Percentiles rank a stretch among this genome's conserved stretches.
phyloP scores from a whole-genome alignment of 169 alveolate genomes.

The Plasmodium berghei region DNA sequence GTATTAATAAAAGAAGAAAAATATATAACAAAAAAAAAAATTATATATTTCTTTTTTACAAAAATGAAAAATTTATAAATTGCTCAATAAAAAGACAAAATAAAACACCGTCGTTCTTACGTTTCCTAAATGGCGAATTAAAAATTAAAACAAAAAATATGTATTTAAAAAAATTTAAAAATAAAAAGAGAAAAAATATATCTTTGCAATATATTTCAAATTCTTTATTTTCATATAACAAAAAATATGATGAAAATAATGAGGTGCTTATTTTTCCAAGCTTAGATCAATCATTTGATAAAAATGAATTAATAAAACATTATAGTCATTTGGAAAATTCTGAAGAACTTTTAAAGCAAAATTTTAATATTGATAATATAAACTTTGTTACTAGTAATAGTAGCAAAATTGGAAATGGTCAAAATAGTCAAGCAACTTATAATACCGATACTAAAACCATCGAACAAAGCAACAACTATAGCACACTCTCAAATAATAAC shows the following conservation, averaged over 20 bases:
- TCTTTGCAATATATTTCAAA: background rate
- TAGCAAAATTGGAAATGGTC: background rate
- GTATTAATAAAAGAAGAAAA: background rate
- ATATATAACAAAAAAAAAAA: background rate
- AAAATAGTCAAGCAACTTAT: background rate
- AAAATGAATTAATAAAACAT: conserved; percentile 45
- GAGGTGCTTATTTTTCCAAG: background rate
- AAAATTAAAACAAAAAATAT: background rate
- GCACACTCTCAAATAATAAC: background rate
- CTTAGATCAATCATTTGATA: background rate
- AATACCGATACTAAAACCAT: background rate
- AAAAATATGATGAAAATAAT: background rate
- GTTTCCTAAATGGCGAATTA: background rate
- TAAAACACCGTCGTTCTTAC: background rate
- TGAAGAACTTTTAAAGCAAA: conserved; percentile 19
- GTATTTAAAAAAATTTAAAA: background rate
- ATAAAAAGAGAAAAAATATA: background rate
- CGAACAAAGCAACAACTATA: background rate
- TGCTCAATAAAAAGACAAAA: conserved; percentile 5
- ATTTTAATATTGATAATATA: background rate
- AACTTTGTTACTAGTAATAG: background rate
- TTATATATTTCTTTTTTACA: background rate
- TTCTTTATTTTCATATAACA: background rate
- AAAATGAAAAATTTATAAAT: background rate
- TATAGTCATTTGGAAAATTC: conserved; percentile 63